A percentile compares a stretch with the other conserved stretches of the same genome.
phyloP scores from a whole-genome alignment of 208 protist species.

The Blastocrithidia nonstop region DNA sequence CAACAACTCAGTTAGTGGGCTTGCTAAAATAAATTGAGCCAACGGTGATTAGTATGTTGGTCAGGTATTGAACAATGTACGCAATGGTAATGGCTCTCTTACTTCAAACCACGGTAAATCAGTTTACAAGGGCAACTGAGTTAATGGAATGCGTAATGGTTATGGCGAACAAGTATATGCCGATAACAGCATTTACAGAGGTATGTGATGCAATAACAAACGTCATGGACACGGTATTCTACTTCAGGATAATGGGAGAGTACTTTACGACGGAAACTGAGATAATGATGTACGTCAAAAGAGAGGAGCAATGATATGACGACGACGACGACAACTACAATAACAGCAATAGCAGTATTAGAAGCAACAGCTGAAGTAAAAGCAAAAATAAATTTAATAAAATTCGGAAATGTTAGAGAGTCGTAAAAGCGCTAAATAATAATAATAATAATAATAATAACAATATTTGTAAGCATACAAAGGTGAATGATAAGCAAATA shows the following conservation, averaged over 20 bases:
- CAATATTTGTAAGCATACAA: conserved; percentile 68
- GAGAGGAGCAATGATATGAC: conserved; percentile 68
- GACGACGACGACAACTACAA: too few relatives aligned
- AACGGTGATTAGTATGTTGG: conserved; percentile 54
- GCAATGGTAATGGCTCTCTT: conserved; percentile 62
- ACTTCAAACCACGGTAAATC: conserved; percentile 17
- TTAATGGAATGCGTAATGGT: conserved; percentile 42
- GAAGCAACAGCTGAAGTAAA: too few relatives aligned
- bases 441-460: too few relatives aligned
- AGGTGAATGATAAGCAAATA: conserved; percentile 45
- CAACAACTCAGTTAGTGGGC: conserved; percentile 13
- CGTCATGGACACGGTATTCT: conserved; percentile 45
- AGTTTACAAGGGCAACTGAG: conserved; percentile 63
- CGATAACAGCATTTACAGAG: conserved; percentile 51
- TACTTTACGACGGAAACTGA: conserved; percentile 77
- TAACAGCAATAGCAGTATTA: too few relatives aligned
- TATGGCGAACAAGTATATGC: conserved; percentile 41
- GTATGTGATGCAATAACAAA: conserved; percentile 31
- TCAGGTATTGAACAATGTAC: conserved; percentile 34
- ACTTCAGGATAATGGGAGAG: conserved; percentile 29
- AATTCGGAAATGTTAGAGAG: too few relatives aligned
- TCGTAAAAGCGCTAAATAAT: too few relatives aligned
- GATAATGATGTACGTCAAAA: conserved; percentile 26
- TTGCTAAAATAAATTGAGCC: conserved; percentile 25
- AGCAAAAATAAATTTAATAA: too few relatives aligned